Evolutionary conservation across 2,329 filamentous ascomycete genomes (phyloP).

Genomic region (Diaporthe sp.): DNA sequence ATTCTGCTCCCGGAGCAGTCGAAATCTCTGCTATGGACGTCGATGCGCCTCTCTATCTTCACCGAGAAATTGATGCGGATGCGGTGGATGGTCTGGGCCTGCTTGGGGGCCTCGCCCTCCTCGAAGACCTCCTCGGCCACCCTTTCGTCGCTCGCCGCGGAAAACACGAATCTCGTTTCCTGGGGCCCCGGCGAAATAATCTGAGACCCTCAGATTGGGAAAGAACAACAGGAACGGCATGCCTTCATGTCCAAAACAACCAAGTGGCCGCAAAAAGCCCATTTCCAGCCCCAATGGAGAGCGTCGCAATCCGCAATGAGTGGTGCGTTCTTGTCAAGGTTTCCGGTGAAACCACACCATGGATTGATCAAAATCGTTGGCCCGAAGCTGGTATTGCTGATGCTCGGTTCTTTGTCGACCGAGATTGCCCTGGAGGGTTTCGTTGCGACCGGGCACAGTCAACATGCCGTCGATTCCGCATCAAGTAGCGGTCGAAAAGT

Average conservation of each 20-base stretch:
- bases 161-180: not conserved
- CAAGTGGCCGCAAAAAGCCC: not conserved
- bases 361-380: slow-evolving; percentile 15
- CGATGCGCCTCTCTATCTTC: too few species aligned
- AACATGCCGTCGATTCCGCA: too few species aligned
- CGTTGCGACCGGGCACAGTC: not conserved
- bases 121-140: slow-evolving; percentile 76
- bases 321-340: not conserved
- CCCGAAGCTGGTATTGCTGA: not conserved
- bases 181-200: not conserved
- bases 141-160: slow-evolving; percentile 46
- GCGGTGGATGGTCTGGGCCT: slow-evolving; percentile 86
- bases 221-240: not conserved
- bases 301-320: not conserved
- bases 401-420: not conserved
- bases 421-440: not conserved
- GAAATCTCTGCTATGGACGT: too few species aligned
- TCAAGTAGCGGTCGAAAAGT: too few species aligned
- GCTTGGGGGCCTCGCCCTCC: slow-evolving; percentile 72
- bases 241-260: not conserved
- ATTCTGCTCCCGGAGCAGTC: too few species aligned
- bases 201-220: not conserved
- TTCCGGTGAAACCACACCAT: slow-evolving; percentile 21
- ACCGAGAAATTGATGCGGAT: slow-evolving; percentile 85
- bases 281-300: not conserved